Percentiles rank a stretch among this genome's conserved stretches.
Evolutionary conservation across 1,284 basidiomycete genomes (phyloP).

Genomic region (Naganishia liquefaciens): DNA sequence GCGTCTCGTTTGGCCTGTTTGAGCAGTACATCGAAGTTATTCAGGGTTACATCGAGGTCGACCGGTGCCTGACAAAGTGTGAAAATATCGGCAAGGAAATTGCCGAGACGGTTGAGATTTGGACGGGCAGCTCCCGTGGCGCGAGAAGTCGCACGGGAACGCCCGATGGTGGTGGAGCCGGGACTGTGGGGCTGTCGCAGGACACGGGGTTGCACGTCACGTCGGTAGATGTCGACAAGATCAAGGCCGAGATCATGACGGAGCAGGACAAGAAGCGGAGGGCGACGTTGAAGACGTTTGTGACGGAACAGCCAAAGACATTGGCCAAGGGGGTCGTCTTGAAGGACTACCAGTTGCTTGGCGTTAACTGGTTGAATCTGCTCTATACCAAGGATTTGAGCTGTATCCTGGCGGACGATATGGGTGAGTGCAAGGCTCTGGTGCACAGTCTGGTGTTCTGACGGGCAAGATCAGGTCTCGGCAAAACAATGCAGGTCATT

Average conservation of each 20-base stretch:
- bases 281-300: conserved; percentile 56
- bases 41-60: conserved; percentile 85
- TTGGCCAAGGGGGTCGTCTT: conserved; percentile 72
- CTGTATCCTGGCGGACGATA: conserved; percentile 97
- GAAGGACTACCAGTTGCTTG: conserved; percentile 95
- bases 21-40: conserved; percentile 87
- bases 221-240: conserved; percentile 50
- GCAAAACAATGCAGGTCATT: conserved; percentile 98
- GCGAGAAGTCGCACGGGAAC: conserved; percentile 47
- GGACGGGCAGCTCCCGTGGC: conserved; percentile 59
- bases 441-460: neutral
- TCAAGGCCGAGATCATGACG: conserved; percentile 38
- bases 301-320: conserved; percentile 72
- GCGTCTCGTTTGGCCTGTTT: conserved; percentile 85
- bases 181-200: neutral
- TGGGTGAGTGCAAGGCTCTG: conserved; percentile 65
- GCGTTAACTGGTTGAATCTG: conserved; percentile 95
- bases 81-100: conserved; percentile 72
- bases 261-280: conserved; percentile 41
- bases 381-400: conserved; percentile 78
- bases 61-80: conserved; percentile 82
- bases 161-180: conserved; percentile 37
- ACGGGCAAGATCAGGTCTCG: conserved; percentile 66
- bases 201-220: conserved; percentile 50
- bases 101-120: conserved; percentile 70